These are phyloP conservation scores for Exserohilum turcica DNA, from an alignment of 2,329 filamentous ascomycete genomes.

Conservation along the genomic window DNA sequence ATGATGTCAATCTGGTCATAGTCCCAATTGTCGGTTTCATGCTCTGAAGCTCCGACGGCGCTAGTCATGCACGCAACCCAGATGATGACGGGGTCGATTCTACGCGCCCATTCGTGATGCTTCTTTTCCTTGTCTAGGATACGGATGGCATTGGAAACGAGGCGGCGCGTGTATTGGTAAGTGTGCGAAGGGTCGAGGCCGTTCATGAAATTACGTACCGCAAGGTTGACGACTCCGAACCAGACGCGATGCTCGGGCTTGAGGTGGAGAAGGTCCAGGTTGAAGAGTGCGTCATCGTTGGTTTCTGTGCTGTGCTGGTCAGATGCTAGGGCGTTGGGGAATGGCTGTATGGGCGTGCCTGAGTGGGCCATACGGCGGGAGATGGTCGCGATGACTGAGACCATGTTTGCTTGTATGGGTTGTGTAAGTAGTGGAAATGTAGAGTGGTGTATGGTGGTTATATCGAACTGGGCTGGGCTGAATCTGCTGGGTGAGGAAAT, in stretches of 20 bases:
- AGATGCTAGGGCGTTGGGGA: no score
- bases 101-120: background rate
- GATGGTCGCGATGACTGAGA: no score
- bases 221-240: constrained; percentile 3
- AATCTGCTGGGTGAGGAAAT: no score
- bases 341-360: no score
- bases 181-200: background rate
- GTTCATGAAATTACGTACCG: background rate
- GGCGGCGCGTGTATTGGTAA: constrained; percentile 3
- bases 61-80: background rate
- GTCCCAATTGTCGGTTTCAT: background rate
- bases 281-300: background rate
- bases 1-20: background rate
- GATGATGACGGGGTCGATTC: background rate
- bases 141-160: background rate
- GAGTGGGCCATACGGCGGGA: no score
- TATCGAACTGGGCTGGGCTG: no score
- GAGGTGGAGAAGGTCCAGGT: background rate
- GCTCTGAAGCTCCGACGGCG: background rate
- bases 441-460: no score
- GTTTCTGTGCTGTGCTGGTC: background rate
- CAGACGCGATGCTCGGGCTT: background rate
- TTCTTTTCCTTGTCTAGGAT: background rate
- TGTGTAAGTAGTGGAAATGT: no score
- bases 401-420: no score